Evolutionary conservation across 2,329 filamentous ascomycete genomes (phyloP), one percentile per base, ranked within the genome.

Genomic region (Pseudocercospora musae): DNA sequence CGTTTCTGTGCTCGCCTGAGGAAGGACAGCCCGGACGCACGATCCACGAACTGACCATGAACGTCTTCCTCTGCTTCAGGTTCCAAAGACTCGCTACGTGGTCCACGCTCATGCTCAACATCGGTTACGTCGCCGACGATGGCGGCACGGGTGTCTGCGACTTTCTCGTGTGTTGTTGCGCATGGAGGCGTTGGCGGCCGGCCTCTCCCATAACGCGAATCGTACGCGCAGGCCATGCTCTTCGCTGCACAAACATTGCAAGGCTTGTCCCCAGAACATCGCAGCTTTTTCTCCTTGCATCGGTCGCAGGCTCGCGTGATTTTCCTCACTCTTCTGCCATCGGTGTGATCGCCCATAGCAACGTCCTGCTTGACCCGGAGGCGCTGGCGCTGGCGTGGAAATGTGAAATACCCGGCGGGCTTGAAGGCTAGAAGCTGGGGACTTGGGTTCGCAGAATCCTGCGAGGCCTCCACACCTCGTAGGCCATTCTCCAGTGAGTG

Each of bases 1-100:
- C 88, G 76, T 80, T 89, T 73, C 87, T 89, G 79, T 81, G 88
- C 78, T 80, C 88, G 86, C 74, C 89, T 67, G 78, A 91, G 75
- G 77, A 88, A 80, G 68, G 84, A 77, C 69, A 82, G 72, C 48
- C 80, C 70, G 70, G 84, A 79, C 3, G 83, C 81, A 13, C 81
- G 80, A 9, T 84, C 84, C 23, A 25, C 23, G 23, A 25, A 25
- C 23, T 25, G 6, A 25, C 23, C 6, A 25, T 3, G 23, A 25
- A 25, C 23, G 23, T 25, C 23, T 25, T 25, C 23, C 23, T 25
- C 23, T 25, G 23, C 23, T 25, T 25, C 6, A 25, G 23, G 23
- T 3, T n/a, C n/a, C n/a, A n/a, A n/a, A n/a, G n/a, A n/a, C n/a
- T n/a, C n/a, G n/a, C n/a, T n/a, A n/a, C n/a, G n/a, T n/a, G n/a